Conservation (phyloP, 441 rosid species). For the Jatropha podagrica region DNA sequence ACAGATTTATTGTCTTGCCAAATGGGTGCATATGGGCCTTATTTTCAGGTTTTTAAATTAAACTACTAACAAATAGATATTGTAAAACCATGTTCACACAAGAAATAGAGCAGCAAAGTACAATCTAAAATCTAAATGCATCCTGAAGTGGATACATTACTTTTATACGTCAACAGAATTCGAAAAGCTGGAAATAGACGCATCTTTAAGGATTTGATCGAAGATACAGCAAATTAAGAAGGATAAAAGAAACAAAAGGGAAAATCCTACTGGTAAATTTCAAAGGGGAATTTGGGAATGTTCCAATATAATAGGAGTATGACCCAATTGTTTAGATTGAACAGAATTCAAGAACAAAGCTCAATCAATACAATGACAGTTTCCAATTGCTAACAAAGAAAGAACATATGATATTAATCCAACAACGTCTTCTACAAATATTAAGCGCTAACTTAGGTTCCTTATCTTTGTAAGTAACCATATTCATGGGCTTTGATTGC, state of each 20-base stretch:
- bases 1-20: slow-evolving; percentile 13
- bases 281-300: neutral
- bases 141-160: neutral
- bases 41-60: neutral
- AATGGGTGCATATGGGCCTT: slow-evolving; percentile 10
- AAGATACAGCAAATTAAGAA: neutral
- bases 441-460: too few species aligned
- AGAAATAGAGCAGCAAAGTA: neutral
- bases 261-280: neutral
- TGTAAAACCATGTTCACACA: neutral
- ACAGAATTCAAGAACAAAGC: neutral
- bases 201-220: neutral
- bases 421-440: too few species aligned
- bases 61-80: neutral
- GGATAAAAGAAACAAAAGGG: neutral
- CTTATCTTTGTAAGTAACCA: too few species aligned
- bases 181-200: neutral
- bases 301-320: neutral
- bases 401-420: too few species aligned
- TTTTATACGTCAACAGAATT: neutral
- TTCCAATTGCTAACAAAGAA: too few species aligned
- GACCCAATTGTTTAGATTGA: neutral
- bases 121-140: neutral
- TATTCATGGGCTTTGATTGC: too few species aligned
- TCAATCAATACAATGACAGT: neutral